Conservation (phyloP, 1,139 yeast species). For the Geotrichum phurueaensis region DNA sequence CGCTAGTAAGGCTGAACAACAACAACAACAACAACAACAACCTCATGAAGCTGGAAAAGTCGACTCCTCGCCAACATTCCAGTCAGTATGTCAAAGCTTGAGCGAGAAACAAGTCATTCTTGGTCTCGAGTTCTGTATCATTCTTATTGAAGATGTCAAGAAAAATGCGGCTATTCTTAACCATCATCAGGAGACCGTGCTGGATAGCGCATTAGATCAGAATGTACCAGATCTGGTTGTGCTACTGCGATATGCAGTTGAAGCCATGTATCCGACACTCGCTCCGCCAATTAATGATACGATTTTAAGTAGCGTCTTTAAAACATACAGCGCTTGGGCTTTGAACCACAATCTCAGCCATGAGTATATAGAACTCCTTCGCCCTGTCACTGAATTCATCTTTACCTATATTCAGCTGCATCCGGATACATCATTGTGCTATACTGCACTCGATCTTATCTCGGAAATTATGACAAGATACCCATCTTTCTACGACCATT, state of each 20-base stretch:
- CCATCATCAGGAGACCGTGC: neutral
- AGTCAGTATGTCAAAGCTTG: neutral
- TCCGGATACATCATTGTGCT: neutral
- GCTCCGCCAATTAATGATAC: neutral
- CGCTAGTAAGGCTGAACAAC: neutral
- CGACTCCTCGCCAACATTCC: neutral
- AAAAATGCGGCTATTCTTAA: neutral
- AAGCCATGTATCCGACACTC: neutral
- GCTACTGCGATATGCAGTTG: neutral
- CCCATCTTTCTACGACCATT: constrained; percentile 8
- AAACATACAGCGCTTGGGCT: constrained; percentile 13
- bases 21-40: neutral
- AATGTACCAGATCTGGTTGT: neutral
- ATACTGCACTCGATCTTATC: constrained; percentile 7
- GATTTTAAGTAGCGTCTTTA: neutral
- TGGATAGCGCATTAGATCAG: neutral
- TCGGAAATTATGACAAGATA: constrained; percentile 7
- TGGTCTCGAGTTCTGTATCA: constrained; percentile 24
- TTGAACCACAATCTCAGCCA: neutral
- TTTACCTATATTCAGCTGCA: neutral
- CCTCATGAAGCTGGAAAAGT: neutral
- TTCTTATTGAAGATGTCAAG: constrained; percentile 27
- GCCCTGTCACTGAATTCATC: constrained; percentile 1
- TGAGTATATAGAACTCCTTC: neutral
- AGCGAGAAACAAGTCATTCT: constrained; percentile 1